Conservation (phyloP, 2,329 filamentous ascomycete genomes). For the Exophiala dermatitidis region DNA sequence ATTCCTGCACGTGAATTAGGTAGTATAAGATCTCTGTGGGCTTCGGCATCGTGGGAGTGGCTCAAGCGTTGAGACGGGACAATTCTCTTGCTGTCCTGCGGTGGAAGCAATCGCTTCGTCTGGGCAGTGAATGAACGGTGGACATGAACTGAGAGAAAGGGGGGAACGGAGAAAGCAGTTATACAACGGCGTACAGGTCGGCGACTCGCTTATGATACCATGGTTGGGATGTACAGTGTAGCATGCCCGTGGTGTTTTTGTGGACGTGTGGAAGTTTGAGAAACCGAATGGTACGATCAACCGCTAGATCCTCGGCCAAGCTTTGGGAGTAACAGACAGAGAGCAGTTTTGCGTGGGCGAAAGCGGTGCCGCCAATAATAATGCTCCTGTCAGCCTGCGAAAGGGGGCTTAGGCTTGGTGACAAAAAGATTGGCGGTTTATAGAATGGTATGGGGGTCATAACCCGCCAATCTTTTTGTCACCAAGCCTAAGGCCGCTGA, state of each 20-base stretch:
- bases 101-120: neutral
- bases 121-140: neutral
- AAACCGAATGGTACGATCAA: constrained; percentile 18
- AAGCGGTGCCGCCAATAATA: too few species aligned
- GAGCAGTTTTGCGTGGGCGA: neutral
- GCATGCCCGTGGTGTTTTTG: neutral
- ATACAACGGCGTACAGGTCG: neutral
- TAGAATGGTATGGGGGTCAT: too few species aligned
- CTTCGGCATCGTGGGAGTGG: constrained; percentile 34
- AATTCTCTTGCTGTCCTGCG: neutral
- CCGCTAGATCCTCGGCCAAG: neutral
- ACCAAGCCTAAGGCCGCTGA: too few species aligned
- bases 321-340: neutral
- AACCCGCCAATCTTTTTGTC: too few species aligned
- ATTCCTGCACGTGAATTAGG: constrained; percentile 64
- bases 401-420: too few species aligned
- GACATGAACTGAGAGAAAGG: neutral
- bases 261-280: constrained; percentile 7
- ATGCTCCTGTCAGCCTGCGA: too few species aligned
- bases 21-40: constrained; percentile 58
- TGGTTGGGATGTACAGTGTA: neutral
- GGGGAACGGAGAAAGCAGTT: neutral
- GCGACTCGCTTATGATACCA: neutral
- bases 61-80: neutral
- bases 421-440: too few species aligned